Evolutionary conservation across 1,284 basidiomycete species (phyloP).

Genomic region (Butyriboletus appendiculatus): DNA sequence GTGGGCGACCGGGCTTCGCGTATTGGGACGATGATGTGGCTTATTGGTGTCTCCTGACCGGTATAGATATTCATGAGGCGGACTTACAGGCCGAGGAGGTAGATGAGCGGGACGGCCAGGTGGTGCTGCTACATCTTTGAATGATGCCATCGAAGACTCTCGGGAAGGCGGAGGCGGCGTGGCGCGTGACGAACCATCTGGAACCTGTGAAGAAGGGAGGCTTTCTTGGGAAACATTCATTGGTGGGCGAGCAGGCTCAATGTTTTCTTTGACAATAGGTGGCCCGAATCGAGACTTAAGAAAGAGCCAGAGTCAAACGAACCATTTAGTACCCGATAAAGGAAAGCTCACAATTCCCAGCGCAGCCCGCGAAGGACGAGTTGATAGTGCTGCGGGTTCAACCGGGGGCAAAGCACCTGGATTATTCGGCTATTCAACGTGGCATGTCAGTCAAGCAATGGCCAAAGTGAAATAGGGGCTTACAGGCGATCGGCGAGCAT

Average conservation of each 20-base stretch:
- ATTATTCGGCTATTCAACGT: constrained; percentile 10
- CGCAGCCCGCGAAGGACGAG: constrained; percentile 22
- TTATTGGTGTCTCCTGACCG: constrained; percentile 11
- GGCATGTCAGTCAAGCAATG: constrained; percentile 6
- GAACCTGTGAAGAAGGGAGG: constrained; percentile 8
- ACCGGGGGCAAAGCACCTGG: constrained; percentile 3
- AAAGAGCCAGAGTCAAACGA: not conserved
- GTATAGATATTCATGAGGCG: constrained; percentile 12
- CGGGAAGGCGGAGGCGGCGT: constrained; percentile 33
- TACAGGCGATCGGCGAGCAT: constrained; percentile 20
- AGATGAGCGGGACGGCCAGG: constrained; percentile 19
- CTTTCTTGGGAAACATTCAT: constrained; percentile 21
- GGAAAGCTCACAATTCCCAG: constrained; percentile 21
- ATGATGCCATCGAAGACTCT: constrained; percentile 30
- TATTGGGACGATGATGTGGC: not conserved
- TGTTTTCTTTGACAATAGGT: constrained; percentile 26
- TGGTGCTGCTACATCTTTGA: constrained; percentile 13
- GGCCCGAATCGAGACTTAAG: constrained; percentile 36
- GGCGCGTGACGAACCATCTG: constrained; percentile 23
- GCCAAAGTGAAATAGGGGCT: not conserved
- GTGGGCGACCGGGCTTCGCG: not conserved
- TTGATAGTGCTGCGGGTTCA: constrained; percentile 11
- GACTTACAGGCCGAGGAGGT: constrained; percentile 26
- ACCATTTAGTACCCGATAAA: not conserved
- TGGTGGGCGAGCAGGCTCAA: constrained; percentile 6